phyloP scores from a whole-genome alignment of 257 asterid genomes.

The Eustoma russellianum region DNA sequence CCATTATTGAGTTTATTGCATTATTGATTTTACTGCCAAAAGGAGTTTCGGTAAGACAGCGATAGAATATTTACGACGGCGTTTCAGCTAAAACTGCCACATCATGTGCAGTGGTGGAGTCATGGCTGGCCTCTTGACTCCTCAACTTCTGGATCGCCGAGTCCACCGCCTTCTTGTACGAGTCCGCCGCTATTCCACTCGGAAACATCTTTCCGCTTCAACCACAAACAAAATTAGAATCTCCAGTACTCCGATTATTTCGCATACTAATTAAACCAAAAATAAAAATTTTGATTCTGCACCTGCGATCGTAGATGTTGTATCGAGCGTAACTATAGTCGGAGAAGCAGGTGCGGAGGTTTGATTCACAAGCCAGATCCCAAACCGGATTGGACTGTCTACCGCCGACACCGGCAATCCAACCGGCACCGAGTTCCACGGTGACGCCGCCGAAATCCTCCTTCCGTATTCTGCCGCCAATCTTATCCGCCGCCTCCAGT shows the following conservation, averaged over 20 bases:
- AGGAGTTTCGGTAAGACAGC: background rate
- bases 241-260: background rate
- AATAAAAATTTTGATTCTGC: background rate
- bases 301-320: conserved; percentile 87
- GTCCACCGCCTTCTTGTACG: conserved; percentile 82
- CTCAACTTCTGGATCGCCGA: conserved; percentile 58
- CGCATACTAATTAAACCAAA: background rate
- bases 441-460: conserved; percentile 75
- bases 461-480: conserved; percentile 79
- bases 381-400: conserved; percentile 69
- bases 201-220: conserved; percentile 80
- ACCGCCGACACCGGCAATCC: conserved; percentile 98
- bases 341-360: conserved; percentile 83
- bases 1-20: no score
- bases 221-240: background rate
- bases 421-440: conserved; percentile 96
- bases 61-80: conserved; percentile 25
- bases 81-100: conserved; percentile 26
- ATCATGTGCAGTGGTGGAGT: conserved; percentile 12
- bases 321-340: conserved; percentile 84
- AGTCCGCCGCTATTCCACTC: conserved; percentile 67
- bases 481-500: conserved; percentile 72
- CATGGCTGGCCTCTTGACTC: conserved; percentile 31
- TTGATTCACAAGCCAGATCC: conserved; percentile 64
- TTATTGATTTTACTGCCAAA: no score